A percentile compares a stretch with the other conserved stretches of the same genome.
phyloP scores from a whole-genome alignment of 73 alveolate genomes.

The Paramecium primaurelia region DNA sequence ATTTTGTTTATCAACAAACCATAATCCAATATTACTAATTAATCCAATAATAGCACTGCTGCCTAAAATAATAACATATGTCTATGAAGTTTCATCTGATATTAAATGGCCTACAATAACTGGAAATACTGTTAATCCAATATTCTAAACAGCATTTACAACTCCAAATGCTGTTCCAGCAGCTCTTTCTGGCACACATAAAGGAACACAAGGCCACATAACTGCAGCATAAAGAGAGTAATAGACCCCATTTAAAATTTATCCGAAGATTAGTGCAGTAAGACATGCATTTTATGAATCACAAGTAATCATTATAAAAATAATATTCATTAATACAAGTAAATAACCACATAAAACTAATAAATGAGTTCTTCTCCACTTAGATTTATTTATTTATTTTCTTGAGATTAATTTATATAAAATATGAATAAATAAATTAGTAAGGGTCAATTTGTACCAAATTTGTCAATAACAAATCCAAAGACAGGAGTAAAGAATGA shows the following conservation, averaged over 20 bases:
- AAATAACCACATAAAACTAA: conserved; percentile 49
- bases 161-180: conserved; percentile 92
- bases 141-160: conserved; percentile 75
- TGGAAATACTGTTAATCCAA: conserved; percentile 76
- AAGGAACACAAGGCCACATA: conserved; percentile 84
- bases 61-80: neutral
- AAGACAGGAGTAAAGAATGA: neutral
- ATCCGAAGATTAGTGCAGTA: conserved; percentile 61
- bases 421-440: no score
- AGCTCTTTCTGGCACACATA: conserved; percentile 69
- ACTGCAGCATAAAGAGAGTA: conserved; percentile 82
- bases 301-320: conserved; percentile 59
- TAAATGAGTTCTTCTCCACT: conserved; percentile 65
- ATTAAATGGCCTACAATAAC: conserved; percentile 66
- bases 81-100: neutral
- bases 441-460: no score
- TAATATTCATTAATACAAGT: conserved; percentile 58
- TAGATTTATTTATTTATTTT: no score
- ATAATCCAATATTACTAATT: neutral
- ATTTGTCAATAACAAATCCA: neutral
- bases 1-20: neutral
- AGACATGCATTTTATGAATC: conserved; percentile 33
- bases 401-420: no score
- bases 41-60: neutral
- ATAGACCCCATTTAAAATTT: conserved; percentile 73